Conservation (phyloP, 179 eudicot genomes). For the Corrigiola litoralis region DNA sequence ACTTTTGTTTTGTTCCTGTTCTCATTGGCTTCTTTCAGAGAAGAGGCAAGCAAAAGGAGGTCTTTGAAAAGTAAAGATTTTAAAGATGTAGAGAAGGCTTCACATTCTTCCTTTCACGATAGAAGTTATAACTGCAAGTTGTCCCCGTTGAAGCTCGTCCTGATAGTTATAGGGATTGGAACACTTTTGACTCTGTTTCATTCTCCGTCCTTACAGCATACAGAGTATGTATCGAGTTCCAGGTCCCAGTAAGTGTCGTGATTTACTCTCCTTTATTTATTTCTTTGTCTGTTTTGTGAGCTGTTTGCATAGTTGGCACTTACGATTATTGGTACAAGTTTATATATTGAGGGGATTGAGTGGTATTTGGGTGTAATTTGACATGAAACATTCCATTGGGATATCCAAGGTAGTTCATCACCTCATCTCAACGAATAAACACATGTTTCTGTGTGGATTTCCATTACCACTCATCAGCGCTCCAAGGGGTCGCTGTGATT, state of each 20-base stretch:
- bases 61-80: slow-evolving; percentile 47
- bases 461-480: too few relatives aligned
- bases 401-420: too few relatives aligned
- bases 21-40: slow-evolving; percentile 39
- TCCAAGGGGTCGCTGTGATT: too few relatives aligned
- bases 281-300: background rate
- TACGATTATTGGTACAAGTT: too few relatives aligned
- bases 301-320: background rate
- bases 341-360: too few relatives aligned
- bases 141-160: slow-evolving; percentile 45
- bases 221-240: slow-evolving; percentile 39
- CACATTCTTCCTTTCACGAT: slow-evolving; percentile 42
- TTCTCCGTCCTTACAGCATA: slow-evolving; percentile 59
- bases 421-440: too few relatives aligned
- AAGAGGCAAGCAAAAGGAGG: slow-evolving; percentile 71
- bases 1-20: background rate
- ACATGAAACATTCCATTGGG: too few relatives aligned
- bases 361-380: too few relatives aligned
- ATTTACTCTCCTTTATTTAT: background rate
- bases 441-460: too few relatives aligned
- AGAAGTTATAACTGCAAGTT: slow-evolving; percentile 48
- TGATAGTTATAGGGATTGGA: slow-evolving; percentile 54
- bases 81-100: slow-evolving; percentile 61
- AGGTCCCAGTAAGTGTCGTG: slow-evolving; percentile 45
- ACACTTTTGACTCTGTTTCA: slow-evolving; percentile 51